Conservation (phyloP, 495 filamentous ascomycete species). For the Cenococcum geophilum region DNA sequence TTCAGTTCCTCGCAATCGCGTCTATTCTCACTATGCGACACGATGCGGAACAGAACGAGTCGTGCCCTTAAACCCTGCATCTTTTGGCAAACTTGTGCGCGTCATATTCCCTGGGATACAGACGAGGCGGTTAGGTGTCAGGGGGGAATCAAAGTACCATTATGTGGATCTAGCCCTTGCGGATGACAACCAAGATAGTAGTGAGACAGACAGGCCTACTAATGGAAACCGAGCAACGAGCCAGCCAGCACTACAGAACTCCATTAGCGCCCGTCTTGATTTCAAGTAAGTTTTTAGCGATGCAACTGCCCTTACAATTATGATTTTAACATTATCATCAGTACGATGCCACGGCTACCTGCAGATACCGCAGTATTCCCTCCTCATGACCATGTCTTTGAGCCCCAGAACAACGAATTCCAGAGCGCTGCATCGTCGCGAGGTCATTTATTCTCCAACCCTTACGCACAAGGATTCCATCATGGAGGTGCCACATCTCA, state of each 20-base stretch:
- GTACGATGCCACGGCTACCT: slow-evolving; percentile 44
- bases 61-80: slow-evolving; percentile 88
- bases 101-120: slow-evolving; percentile 93
- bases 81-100: slow-evolving; percentile 93
- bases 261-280: slow-evolving; percentile 38
- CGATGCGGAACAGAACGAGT: slow-evolving; percentile 88
- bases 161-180: slow-evolving; percentile 80
- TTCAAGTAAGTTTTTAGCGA: slow-evolving; percentile 34
- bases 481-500: slow-evolving; percentile 21
- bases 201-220: slow-evolving; percentile 10
- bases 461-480: slow-evolving; percentile 26
- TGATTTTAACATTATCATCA: slow-evolving; percentile 8
- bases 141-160: slow-evolving; percentile 97
- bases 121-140: slow-evolving; percentile 82
- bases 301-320: background rate
- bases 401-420: slow-evolving; percentile 15
- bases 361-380: slow-evolving; percentile 66
- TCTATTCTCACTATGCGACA: slow-evolving; percentile 88
- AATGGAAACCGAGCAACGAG: background rate
- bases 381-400: slow-evolving; percentile 30
- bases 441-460: slow-evolving; percentile 37
- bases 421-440: slow-evolving; percentile 24
- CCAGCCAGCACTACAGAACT: slow-evolving; percentile 17
- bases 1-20: slow-evolving; percentile 83
- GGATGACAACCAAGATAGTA: slow-evolving; percentile 44